Evolutionary conservation across 2,329 filamentous ascomycete species (phyloP).

Genomic region (Ophiocordyceps polyrhachis-furcata): DNA sequence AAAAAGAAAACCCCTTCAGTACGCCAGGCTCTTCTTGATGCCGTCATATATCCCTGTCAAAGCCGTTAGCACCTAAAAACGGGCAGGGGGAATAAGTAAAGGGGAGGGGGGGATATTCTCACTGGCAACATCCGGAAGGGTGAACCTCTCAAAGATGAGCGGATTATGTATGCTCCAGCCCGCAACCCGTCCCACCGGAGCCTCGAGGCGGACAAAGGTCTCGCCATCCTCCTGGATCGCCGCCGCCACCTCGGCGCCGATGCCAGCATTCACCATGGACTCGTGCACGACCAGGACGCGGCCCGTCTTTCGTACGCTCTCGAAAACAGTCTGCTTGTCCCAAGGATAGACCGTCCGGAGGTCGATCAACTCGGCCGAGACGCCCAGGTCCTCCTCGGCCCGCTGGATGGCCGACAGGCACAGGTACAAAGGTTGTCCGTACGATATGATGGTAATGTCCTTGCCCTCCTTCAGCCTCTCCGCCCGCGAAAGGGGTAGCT

Average conservation of each 20-base stretch:
- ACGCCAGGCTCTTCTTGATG: conserved; percentile 47
- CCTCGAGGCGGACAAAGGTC: conserved; percentile 69
- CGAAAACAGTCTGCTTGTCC: conserved; percentile 64
- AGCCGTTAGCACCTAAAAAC: too few species aligned
- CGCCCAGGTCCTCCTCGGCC: conserved; percentile 54
- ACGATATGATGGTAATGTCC: conserved; percentile 70
- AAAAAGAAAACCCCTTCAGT: too few species aligned
- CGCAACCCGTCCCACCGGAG: conserved; percentile 66
- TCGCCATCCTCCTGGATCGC: conserved; percentile 61
- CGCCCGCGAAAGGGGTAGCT: conserved; percentile 70
- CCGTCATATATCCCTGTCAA: conserved; percentile 48
- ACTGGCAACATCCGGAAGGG: conserved; percentile 75
- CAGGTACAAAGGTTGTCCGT: conserved; percentile 76
- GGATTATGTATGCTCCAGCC: conserved; percentile 82
- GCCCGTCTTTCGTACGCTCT: conserved; percentile 75
- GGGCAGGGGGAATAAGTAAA: too few species aligned
- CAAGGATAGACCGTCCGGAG: conserved; percentile 79
- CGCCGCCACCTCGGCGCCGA: conserved; percentile 77
- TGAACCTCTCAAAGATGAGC: conserved; percentile 60
- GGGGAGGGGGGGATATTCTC: too few species aligned
- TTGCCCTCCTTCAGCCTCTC: conserved; percentile 66
- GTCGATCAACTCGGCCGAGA: conserved; percentile 72
- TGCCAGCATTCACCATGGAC: conserved; percentile 74
- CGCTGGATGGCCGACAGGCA: conserved; percentile 60
- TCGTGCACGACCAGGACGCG: conserved; percentile 80